Conservation (phyloP, 2,329 filamentous ascomycete species). For the Cryphonectria carpinicola region DNA sequence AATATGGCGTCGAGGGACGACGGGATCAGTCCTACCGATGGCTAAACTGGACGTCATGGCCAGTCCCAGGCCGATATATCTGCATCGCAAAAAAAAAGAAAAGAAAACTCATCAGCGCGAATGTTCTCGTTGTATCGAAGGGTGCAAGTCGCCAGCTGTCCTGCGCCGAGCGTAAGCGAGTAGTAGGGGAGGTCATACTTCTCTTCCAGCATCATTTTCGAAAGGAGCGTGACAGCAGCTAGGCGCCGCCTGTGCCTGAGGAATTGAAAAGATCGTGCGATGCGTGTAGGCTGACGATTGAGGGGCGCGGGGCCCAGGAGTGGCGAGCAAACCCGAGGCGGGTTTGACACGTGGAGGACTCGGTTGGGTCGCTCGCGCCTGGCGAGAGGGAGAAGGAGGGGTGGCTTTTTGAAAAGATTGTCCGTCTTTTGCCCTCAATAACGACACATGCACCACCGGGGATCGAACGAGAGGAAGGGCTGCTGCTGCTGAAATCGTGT, state of each 20-base stretch:
- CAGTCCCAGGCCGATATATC: slow-evolving; percentile 76
- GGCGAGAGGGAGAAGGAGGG: slow-evolving; percentile 13
- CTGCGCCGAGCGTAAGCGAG: not conserved
- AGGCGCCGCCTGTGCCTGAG: slow-evolving; percentile 21
- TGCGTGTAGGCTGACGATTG: not conserved
- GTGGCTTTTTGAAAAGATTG: not conserved
- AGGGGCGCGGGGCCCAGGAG: slow-evolving; percentile 21
- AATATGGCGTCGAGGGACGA: not conserved
- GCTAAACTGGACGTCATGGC: slow-evolving; percentile 76
- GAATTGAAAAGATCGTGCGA: slow-evolving; percentile 8
- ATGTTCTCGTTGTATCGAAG: slow-evolving; percentile 24
- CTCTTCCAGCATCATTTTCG: slow-evolving; percentile 49
- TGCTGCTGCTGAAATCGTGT: slow-evolving; percentile 11
- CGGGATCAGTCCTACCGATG: slow-evolving; percentile 62
- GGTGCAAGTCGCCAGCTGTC: not conserved
- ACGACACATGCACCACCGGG: slow-evolving; percentile 16
- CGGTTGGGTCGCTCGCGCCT: slow-evolving; percentile 21
- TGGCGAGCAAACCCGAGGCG: slow-evolving; percentile 16
- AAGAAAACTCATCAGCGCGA: slow-evolving; percentile 37
- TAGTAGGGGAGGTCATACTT: slow-evolving; percentile 43
- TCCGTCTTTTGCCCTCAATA: slow-evolving; percentile 12
- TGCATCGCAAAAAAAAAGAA: slow-evolving; percentile 39
- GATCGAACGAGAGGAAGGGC: not conserved
- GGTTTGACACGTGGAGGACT: slow-evolving; percentile 12
- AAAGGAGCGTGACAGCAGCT: slow-evolving; percentile 32